Conservation (phyloP, 345 rosid genomes). For the Ceriops tagal region DNA sequence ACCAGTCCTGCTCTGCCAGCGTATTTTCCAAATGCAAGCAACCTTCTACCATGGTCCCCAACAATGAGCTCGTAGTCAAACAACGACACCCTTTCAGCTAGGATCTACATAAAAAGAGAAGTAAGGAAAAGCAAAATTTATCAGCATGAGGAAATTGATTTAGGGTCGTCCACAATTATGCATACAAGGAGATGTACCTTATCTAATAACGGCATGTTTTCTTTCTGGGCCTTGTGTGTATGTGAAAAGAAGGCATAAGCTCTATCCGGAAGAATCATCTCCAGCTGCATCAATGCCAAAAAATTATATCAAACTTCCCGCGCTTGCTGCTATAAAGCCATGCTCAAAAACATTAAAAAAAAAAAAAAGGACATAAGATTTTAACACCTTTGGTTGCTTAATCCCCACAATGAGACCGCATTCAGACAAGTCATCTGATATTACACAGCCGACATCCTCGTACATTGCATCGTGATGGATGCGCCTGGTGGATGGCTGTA, state of each 20-base stretch:
- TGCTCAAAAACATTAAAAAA: neutral
- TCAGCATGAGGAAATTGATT: neutral
- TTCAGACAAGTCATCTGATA: conserved; percentile 78
- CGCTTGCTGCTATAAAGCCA: neutral
- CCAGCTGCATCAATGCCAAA: conserved; percentile 41
- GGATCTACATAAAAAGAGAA: conserved; percentile 40
- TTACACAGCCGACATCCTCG: conserved; percentile 77
- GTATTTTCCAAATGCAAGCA: conserved; percentile 81
- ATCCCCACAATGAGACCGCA: conserved; percentile 85
- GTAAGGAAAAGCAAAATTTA: neutral
- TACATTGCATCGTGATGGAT: conserved; percentile 81
- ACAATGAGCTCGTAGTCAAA: conserved; percentile 87
- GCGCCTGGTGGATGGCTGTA: conserved; percentile 90
- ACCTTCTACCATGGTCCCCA: conserved; percentile 62
- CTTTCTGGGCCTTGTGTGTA: conserved; percentile 85
- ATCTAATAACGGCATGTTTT: conserved; percentile 78
- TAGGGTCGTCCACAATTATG: neutral
- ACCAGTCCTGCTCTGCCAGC: conserved; percentile 94
- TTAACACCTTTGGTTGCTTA: conserved; percentile 70
- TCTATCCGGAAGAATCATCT: conserved; percentile 73
- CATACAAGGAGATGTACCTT: conserved; percentile 39
- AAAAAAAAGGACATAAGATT: neutral
- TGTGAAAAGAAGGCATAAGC: conserved; percentile 93
- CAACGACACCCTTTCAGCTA: conserved; percentile 63
- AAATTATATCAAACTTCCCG: neutral